Percentiles rank a stretch among this genome's conserved stretches.
phyloP scores from a whole-genome alignment of 2,329 filamentous ascomycete genomes.

The Geoglossum cookeanum region DNA sequence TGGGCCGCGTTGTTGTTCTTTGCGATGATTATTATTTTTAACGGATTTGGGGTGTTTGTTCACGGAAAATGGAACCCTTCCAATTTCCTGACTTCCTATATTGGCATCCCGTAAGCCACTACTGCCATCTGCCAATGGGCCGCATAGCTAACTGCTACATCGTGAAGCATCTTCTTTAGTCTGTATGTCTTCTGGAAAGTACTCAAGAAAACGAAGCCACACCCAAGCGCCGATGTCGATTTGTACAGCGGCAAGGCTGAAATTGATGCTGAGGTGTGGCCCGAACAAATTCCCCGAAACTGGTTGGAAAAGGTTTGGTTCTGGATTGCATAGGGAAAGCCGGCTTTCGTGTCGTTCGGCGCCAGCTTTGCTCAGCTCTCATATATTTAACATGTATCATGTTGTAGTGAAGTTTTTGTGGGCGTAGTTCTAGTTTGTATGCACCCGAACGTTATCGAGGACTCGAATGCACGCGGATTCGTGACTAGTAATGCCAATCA shows the following conservation, averaged over 20 bases:
- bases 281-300: slow-evolving; percentile 24
- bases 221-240: slow-evolving; percentile 23
- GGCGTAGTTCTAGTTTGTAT: neutral
- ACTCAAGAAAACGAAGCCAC: slow-evolving; percentile 37
- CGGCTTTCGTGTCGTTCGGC: neutral
- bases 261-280: slow-evolving; percentile 24
- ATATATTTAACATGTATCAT: neutral
- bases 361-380: neutral
- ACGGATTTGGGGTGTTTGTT: slow-evolving; percentile 41
- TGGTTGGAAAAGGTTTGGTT: slow-evolving; percentile 28
- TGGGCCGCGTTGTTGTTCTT: slow-evolving; percentile 38
- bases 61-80: slow-evolving; percentile 22
- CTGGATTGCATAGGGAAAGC: slow-evolving; percentile 22
- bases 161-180: slow-evolving; percentile 19
- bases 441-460: neutral
- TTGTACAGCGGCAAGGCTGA: slow-evolving; percentile 28
- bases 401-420: neutral
- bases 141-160: neutral
- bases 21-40: slow-evolving; percentile 45
- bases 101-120: slow-evolving; percentile 18
- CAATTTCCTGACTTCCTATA: slow-evolving; percentile 31
- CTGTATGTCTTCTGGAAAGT: slow-evolving; percentile 46
- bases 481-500: neutral
- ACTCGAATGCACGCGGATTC: neutral
- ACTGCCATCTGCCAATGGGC: slow-evolving; percentile 14